Conservation (phyloP, 768 basidiomycete genomes). For the Wakefieldia striispora region DNA sequence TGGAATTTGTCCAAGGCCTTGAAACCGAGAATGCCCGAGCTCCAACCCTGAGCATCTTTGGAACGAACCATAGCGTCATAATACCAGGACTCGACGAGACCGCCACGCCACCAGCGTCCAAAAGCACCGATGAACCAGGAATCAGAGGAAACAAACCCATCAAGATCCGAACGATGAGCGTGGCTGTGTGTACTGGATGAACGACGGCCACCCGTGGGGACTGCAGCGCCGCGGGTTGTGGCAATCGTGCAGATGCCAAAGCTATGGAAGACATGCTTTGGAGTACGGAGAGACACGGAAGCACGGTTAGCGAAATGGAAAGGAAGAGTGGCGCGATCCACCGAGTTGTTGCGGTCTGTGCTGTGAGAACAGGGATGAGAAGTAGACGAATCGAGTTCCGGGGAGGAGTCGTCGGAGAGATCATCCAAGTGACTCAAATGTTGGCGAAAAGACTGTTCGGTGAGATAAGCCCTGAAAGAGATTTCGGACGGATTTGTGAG, state of each 20-base stretch:
- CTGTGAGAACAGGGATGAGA: slow-evolving; percentile 25
- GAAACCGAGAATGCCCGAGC: slow-evolving; percentile 73
- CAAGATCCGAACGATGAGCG: slow-evolving; percentile 29
- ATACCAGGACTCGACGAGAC: slow-evolving; percentile 79
- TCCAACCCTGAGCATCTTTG: slow-evolving; percentile 72
- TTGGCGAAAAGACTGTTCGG: slow-evolving; percentile 95
- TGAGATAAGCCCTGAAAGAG: slow-evolving; percentile 92
- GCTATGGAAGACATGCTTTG: slow-evolving; percentile 81
- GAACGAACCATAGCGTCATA: slow-evolving; percentile 60
- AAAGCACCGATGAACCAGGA: slow-evolving; percentile 91
- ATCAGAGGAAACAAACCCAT: slow-evolving; percentile 60
- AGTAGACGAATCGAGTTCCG: slow-evolving; percentile 33
- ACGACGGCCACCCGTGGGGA: slow-evolving; percentile 56
- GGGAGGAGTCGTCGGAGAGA: slow-evolving; percentile 47
- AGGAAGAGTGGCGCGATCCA: slow-evolving; percentile 31
- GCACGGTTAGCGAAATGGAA: slow-evolving; percentile 93
- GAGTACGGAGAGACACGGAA: slow-evolving; percentile 88
- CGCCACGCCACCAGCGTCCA: slow-evolving; percentile 89
- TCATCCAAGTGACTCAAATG: slow-evolving; percentile 87
- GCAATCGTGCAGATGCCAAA: slow-evolving; percentile 89
- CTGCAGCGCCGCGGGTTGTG: slow-evolving; percentile 32
- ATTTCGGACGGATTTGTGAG: slow-evolving; percentile 93
- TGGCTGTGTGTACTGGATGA: slow-evolving; percentile 31
- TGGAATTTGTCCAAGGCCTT: slow-evolving; percentile 70
- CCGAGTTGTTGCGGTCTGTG: slow-evolving; percentile 15